Conservation (phyloP, 2,329 filamentous ascomycete species). For the Pseudocercospora eumusae region DNA sequence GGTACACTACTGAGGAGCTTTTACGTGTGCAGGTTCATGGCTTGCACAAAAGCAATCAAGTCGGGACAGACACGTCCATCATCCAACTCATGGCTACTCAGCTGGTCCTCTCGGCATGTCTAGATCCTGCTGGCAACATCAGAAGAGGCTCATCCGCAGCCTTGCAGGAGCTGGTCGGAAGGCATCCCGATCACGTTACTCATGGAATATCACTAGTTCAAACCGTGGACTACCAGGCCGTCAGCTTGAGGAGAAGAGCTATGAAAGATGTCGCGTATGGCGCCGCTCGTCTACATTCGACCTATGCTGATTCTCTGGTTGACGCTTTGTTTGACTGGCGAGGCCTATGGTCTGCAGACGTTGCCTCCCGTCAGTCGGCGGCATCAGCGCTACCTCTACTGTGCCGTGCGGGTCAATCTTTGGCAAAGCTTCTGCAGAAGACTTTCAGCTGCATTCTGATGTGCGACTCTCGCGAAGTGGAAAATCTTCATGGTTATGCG, state of each 20-base stretch:
- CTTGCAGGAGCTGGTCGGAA: slow-evolving; percentile 87
- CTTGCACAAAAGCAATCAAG: slow-evolving; percentile 21
- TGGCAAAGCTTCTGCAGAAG: slow-evolving; percentile 42
- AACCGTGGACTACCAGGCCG: slow-evolving; percentile 86
- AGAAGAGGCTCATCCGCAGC: slow-evolving; percentile 89
- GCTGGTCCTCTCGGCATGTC: slow-evolving; percentile 75
- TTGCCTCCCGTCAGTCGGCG: slow-evolving; percentile 69
- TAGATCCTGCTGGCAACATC: slow-evolving; percentile 92
- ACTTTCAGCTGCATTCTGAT: slow-evolving; percentile 50
- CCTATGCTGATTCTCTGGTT: slow-evolving; percentile 69
- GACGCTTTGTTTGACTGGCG: slow-evolving; percentile 78
- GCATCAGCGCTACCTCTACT: slow-evolving; percentile 68
- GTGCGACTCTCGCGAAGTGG: slow-evolving; percentile 40
- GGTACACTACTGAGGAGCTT: slow-evolving; percentile 80
- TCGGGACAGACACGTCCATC: slow-evolving; percentile 23
- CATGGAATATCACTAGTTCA: slow-evolving; percentile 86
- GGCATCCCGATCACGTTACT: slow-evolving; percentile 81
- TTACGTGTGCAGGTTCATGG: slow-evolving; percentile 56
- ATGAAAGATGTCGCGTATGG: slow-evolving; percentile 73
- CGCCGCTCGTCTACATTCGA: slow-evolving; percentile 63
- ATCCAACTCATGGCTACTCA: slow-evolving; percentile 75
- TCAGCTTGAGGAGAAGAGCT: slow-evolving; percentile 81
- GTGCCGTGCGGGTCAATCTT: slow-evolving; percentile 40
- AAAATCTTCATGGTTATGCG: slow-evolving; percentile 27
- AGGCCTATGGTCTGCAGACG: slow-evolving; percentile 79